Conservation (phyloP, 306 rosid species). For the Fagus sylvatica region DNA sequence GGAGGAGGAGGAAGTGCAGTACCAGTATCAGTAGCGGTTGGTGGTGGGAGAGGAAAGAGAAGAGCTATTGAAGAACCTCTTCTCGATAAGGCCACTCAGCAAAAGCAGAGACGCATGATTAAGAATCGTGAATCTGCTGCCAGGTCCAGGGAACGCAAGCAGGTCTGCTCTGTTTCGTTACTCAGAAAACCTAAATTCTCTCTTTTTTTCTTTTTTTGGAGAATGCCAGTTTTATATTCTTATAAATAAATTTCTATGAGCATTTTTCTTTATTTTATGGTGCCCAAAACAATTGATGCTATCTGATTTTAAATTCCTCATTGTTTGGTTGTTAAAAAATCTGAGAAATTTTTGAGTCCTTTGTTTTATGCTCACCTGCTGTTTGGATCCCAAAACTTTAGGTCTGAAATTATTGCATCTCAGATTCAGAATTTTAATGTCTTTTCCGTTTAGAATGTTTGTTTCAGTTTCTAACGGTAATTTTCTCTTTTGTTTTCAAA, state of each 20-base stretch:
- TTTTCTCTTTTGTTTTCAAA: not conserved
- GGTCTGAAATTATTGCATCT: not conserved
- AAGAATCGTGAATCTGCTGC: conserved; percentile 94
- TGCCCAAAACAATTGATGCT: too few species aligned
- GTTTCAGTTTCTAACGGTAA: not conserved
- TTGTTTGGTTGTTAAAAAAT: not conserved
- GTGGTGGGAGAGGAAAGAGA: conserved; percentile 57
- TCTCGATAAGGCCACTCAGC: conserved; percentile 74
- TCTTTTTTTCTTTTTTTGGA: too few species aligned
- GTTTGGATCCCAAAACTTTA: not conserved
- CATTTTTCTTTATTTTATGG: too few species aligned
- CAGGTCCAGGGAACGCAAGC: conserved; percentile 90
- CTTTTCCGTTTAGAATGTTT: not conserved
- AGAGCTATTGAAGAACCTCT: conserved; percentile 58
- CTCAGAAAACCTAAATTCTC: not conserved
- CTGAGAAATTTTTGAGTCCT: not conserved
- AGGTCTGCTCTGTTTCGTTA: conserved; percentile 50
- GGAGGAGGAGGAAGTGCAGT: conserved; percentile 47
- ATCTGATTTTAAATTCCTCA: not conserved
- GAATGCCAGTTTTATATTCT: too few species aligned
- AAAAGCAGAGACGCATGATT: conserved; percentile 85
- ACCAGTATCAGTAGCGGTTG: not conserved
- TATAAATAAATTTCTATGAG: too few species aligned
- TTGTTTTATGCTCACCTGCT: conserved; percentile 6
- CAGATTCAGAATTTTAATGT: not conserved